A percentile compares a stretch with the other conserved stretches of the same genome.
Conservation (phyloP, 352 stramenopile genomes). For the Phytophthora aleatoria region DNA sequence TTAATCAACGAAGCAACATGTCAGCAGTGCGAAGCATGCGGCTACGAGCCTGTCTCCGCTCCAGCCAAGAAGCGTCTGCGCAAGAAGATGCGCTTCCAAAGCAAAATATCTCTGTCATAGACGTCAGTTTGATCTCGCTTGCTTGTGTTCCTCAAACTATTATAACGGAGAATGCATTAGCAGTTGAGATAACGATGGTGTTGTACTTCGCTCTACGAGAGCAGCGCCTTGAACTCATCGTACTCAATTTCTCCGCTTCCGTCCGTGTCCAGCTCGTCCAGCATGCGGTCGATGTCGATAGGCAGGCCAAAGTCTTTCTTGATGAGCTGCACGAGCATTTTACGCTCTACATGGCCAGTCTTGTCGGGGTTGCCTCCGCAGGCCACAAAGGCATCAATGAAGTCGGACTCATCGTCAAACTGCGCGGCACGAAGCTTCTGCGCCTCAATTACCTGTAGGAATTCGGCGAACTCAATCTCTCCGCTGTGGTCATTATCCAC, state of each 20-base stretch:
- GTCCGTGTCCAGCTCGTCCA: conserved; percentile 95
- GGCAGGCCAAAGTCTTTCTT: conserved; percentile 96
- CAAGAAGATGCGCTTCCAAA: conserved; percentile 80
- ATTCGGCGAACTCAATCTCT: conserved; percentile 97
- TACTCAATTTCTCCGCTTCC: conserved; percentile 95
- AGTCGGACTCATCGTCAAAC: conserved; percentile 97
- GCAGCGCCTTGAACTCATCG: conserved; percentile 95
- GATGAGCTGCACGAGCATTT: conserved; percentile 93
- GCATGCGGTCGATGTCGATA: conserved; percentile 97
- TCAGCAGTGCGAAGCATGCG: conserved; percentile 68
- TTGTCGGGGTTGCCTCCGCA: conserved; percentile 94
- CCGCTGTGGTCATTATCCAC: conserved; percentile 94
- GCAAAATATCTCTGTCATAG: conserved; percentile 73
- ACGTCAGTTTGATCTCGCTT: conserved; percentile 25
- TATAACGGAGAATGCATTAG: not conserved
- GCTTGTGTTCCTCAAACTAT: conserved; percentile 5
- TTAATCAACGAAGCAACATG: conserved; percentile 71
- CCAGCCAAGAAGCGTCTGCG: conserved; percentile 60
- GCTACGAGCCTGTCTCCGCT: conserved; percentile 46
- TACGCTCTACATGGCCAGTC: conserved; percentile 88
- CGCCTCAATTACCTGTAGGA: conserved; percentile 97
- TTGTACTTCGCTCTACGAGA: conserved; percentile 53
- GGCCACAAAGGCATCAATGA: conserved; percentile 97
- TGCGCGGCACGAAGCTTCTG: conserved; percentile 95
- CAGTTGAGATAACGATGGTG: conserved; percentile 1